Conservation (phyloP, 2,329 filamentous ascomycete species). For the Fusarium nisikadoi region DNA sequence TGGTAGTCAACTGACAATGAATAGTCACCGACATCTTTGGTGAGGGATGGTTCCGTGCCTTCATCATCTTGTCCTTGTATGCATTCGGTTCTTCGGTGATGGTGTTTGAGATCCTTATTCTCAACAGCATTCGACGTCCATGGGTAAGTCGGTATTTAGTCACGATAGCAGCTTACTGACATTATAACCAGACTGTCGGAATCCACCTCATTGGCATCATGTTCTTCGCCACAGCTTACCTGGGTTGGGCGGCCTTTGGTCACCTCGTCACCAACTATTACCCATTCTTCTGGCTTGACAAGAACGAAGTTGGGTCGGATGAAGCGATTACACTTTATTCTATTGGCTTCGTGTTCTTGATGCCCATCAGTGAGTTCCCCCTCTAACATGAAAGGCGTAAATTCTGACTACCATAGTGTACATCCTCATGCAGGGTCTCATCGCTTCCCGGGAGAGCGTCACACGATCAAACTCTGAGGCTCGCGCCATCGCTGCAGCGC, state of each 20-base stretch:
- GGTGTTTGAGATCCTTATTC: constrained; percentile 56
- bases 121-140: constrained; percentile 65
- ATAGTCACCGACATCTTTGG: constrained; percentile 61
- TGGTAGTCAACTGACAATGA: constrained; percentile 35
- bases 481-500: constrained; percentile 40
- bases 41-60: constrained; percentile 59
- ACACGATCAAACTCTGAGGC: constrained; percentile 43
- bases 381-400: not conserved
- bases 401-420: constrained; percentile 53
- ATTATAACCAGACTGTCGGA: constrained; percentile 54
- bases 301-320: constrained; percentile 54
- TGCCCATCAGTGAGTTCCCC: constrained; percentile 56
- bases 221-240: constrained; percentile 56
- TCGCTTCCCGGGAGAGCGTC: constrained; percentile 59
- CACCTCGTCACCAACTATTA: constrained; percentile 57
- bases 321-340: constrained; percentile 58
- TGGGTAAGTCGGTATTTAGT: constrained; percentile 51
- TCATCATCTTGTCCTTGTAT: constrained; percentile 59
- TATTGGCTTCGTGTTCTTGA: constrained; percentile 56
- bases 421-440: constrained; percentile 60
- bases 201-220: constrained; percentile 56
- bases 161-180: not conserved
- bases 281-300: constrained; percentile 64
- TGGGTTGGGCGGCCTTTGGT: constrained; percentile 62
- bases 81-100: constrained; percentile 56